These are phyloP conservation scores for Tuber umbilicatum DNA, from an alignment of 495 filamentous ascomycete species.

Conservation along the genomic window DNA sequence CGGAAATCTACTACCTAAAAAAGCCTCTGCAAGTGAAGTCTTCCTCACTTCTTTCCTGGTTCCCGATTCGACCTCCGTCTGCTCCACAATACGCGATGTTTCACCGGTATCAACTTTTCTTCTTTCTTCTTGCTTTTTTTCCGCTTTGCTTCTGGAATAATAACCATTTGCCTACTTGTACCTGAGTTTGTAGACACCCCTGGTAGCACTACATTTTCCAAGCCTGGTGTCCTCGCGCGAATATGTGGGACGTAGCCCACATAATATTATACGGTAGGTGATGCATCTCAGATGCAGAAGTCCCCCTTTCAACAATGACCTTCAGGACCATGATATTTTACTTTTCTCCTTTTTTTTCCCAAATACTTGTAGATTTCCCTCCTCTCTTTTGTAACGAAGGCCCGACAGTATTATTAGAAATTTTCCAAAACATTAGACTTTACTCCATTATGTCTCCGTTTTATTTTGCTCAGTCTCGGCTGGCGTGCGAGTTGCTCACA, in stretches of 20 bases:
- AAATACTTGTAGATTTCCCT: no score
- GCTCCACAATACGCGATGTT: neutral
- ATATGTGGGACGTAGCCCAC: neutral
- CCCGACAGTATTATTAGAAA: neutral
- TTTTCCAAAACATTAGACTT: neutral
- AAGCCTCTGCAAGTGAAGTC: neutral
- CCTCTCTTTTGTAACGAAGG: neutral
- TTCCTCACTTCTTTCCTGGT: neutral
- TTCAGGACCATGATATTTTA: neutral
- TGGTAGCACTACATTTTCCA: neutral
- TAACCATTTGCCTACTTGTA: neutral
- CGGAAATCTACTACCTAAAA: neutral
- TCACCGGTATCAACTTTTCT: neutral
- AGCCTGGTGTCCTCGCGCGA: neutral
- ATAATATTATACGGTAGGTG: neutral
- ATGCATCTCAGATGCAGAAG: neutral
- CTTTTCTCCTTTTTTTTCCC: neutral
- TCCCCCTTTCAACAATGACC: neutral
- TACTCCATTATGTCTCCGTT: neutral
- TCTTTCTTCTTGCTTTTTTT: neutral
- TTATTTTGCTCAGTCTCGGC: neutral
- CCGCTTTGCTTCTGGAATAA: neutral
- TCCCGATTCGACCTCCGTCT: neutral
- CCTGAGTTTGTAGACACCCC: neutral
- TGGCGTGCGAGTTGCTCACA: conserved; percentile 31